A percentile compares a stretch with the other conserved stretches of the same genome.
Evolutionary conservation across 352 stramenopile species (phyloP).

Genomic region (Phytophthora fragariaefolia): DNA sequence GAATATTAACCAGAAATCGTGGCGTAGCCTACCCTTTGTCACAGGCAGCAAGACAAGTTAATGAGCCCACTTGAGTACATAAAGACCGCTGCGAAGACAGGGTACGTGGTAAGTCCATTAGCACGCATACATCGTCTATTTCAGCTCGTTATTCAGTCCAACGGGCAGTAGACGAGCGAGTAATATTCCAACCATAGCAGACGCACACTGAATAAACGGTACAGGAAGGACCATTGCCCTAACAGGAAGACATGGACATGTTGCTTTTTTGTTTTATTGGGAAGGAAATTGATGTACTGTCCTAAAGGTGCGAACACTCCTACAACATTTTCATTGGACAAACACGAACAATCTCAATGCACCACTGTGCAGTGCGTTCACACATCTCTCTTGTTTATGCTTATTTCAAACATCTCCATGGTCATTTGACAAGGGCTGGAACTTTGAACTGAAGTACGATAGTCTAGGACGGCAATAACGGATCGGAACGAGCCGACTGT

Average conservation of each 20-base stretch:
- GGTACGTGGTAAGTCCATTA: conserved; percentile 38
- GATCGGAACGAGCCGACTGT: no score
- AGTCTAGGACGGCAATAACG: no score
- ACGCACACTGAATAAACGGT: conserved; percentile 30
- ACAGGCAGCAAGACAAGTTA: conserved; percentile 42
- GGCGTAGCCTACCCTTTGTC: conserved; percentile 36
- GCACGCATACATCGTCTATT: conserved; percentile 14
- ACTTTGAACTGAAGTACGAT: no score
- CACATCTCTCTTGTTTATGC: no score
- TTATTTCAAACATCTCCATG: no score
- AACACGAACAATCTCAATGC: no score
- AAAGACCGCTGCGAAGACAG: conserved; percentile 40
- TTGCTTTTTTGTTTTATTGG: no score
- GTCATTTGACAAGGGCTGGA: no score
- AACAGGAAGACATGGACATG: conserved; percentile 8
- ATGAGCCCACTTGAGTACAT: conserved; percentile 21
- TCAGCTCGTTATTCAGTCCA: conserved; percentile 15
- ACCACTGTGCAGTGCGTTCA: no score
- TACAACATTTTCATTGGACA: no score
- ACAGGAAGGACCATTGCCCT: conserved; percentile 38
- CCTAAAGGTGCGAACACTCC: no score
- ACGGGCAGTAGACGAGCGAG: conserved; percentile 19
- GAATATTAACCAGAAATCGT: conserved; percentile 19
- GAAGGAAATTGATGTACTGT: no score
- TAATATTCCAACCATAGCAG: conserved; percentile 5